Conservation (phyloP, 1,284 basidiomycete species). For the Waitea zeae region DNA sequence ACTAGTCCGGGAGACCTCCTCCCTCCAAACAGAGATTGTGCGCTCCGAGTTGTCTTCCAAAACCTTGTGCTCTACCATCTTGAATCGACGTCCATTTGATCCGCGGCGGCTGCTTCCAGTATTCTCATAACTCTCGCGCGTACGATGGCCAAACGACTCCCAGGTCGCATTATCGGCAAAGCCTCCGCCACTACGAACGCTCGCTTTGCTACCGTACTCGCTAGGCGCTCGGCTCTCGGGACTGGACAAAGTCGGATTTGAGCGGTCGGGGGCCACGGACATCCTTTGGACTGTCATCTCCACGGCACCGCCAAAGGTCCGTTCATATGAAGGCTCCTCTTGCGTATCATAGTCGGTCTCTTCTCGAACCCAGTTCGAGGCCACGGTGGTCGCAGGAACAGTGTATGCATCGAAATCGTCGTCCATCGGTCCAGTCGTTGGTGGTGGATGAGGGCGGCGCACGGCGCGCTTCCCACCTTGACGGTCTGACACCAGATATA, state of each 20-base stretch:
- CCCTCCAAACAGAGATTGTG: constrained; percentile 20
- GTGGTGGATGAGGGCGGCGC: no score
- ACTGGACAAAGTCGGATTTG: neutral
- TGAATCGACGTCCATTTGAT: no score
- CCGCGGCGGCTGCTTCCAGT: no score
- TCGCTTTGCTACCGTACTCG: neutral
- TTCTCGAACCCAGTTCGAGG: neutral
- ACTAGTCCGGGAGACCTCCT: constrained; percentile 16
- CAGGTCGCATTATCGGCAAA: neutral
- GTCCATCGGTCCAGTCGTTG: neutral
- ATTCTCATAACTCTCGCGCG: neutral
- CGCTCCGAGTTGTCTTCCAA: constrained; percentile 17
- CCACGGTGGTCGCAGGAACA: neutral
- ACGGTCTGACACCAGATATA: no score
- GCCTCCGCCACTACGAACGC: neutral
- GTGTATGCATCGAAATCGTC: neutral
- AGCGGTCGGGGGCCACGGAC: no score
- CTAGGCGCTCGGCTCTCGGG: neutral
- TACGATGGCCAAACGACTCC: neutral
- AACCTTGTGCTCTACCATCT: constrained; percentile 16
- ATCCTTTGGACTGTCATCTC: neutral
- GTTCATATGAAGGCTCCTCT: neutral
- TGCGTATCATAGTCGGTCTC: no score
- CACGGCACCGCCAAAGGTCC: neutral
- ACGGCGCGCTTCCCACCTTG: no score